Evolutionary conservation across 331 rosid genomes (phyloP), one percentile per base, ranked within the genome.

Genomic region (Malus hybrid): DNA sequence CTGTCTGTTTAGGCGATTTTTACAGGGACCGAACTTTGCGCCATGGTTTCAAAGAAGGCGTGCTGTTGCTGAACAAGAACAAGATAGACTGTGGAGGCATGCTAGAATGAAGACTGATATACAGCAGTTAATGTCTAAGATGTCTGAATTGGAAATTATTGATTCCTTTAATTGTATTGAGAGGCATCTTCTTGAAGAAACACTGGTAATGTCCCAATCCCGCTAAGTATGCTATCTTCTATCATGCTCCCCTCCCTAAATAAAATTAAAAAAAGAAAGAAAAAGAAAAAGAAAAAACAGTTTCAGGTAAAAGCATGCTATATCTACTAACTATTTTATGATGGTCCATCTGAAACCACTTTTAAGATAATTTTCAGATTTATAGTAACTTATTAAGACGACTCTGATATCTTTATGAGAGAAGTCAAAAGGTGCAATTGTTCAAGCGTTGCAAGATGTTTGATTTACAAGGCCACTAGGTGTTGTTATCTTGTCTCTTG

Each of bases 41-140:
- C 98, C 98, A 48, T 93, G 98, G 98, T 90, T 93, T 85, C 87
- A 75, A 80, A 86, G 97, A 84, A 90, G 89, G 87, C 87, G 90
- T 16, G 87, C 87, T 65, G 91, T 90, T 74, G 94, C 97, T 50
- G 94, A 88, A 79, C 94, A 90, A 78, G 97, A 90, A 74, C 97
- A 91, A 71, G 83, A 86, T 69, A 91, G 83, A 86, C 83, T 91
- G 7, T 93, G 98, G 98, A 86, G 78, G 80, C 93, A 89, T 74
- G 96, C 93, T 1, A 88, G 98, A 86, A 80, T 91, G 83, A 87
- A 88, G 68, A 46, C 89, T 2, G 94, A 90, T 87, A 86, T 93
- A 74, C 88, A 79, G 27, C 83, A 61, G 65, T 82, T 93, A 73
- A 77, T 88, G 27, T 87, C 91, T 31, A 88, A 86, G 81, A 81